Evolutionary conservation across 164 flowering plant genomes (phyloP).

Genomic region (Cinnamomum micranthum): DNA sequence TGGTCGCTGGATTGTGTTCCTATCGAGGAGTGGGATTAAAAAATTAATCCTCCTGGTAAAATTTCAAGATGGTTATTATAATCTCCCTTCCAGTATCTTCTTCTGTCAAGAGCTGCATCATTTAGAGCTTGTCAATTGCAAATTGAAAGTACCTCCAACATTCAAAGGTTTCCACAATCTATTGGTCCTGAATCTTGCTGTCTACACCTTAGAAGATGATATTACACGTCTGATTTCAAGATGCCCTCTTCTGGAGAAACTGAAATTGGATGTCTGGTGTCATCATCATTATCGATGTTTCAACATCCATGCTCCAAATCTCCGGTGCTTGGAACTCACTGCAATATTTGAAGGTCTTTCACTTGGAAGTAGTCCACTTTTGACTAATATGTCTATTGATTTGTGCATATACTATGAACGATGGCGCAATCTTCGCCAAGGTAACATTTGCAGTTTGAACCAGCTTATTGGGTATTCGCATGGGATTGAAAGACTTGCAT

Average conservation of each 20-base stretch:
- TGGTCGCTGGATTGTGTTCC: conserved; percentile 1
- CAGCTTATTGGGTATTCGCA: too few species aligned
- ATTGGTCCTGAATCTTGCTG: neutral
- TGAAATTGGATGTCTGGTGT: conserved; percentile 22
- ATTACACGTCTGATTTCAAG: conserved; percentile 15
- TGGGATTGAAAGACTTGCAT: too few species aligned
- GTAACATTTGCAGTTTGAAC: too few species aligned
- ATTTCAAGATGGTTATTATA: conserved; percentile 32
- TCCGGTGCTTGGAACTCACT: conserved; percentile 41
- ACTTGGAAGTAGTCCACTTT: conserved; percentile 28
- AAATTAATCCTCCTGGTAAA: conserved; percentile 23
- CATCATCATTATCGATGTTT: conserved; percentile 29
- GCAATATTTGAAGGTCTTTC: conserved; percentile 40
- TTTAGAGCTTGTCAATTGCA: neutral
- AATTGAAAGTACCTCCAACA: neutral
- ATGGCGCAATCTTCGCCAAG: too few species aligned
- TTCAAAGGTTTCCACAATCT: neutral
- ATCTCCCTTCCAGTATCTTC: conserved; percentile 35
- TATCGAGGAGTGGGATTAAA: neutral
- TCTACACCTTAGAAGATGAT: neutral
- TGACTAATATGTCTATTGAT: conserved; percentile 38
- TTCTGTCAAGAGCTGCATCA: neutral
- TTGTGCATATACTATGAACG: too few species aligned
- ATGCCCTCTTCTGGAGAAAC: conserved; percentile 23
- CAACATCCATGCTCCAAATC: conserved; percentile 46